Evolutionary conservation across 1,284 basidiomycete genomes (phyloP).

Genomic region (Heterobasidion parviporum): DNA sequence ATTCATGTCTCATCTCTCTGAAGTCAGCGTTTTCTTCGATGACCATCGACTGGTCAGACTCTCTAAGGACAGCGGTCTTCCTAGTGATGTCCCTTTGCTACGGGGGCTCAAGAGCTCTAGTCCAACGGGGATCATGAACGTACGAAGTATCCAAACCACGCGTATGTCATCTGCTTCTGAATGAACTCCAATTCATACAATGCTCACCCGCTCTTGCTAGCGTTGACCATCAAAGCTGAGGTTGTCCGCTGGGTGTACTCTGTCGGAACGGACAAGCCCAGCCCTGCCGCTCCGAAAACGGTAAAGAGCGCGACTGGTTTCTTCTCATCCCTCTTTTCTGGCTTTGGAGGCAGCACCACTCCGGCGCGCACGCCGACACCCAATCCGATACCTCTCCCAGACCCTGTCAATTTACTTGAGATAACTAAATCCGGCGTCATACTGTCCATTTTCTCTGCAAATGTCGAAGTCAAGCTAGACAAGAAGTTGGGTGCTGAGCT

Average conservation of each 20-base stretch:
- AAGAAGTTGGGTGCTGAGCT: slow-evolving; percentile 74
- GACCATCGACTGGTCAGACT: slow-evolving; percentile 71
- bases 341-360: slow-evolving; percentile 39
- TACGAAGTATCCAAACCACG: slow-evolving; percentile 56
- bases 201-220: slow-evolving; percentile 21
- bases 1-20: slow-evolving; percentile 81
- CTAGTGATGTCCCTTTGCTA: slow-evolving; percentile 51
- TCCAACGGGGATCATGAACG: slow-evolving; percentile 53
- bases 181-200: neutral
- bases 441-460: slow-evolving; percentile 79
- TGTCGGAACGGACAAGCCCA: slow-evolving; percentile 58
- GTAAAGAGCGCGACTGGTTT: slow-evolving; percentile 41
- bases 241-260: slow-evolving; percentile 79
- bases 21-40: slow-evolving; percentile 77
- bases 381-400: slow-evolving; percentile 25
- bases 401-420: slow-evolving; percentile 46
- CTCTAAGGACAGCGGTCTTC: slow-evolving; percentile 58
- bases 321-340: slow-evolving; percentile 73
- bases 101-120: slow-evolving; percentile 41
- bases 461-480: slow-evolving; percentile 69
- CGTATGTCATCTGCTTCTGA: slow-evolving; percentile 32
- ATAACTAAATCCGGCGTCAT: slow-evolving; percentile 60
- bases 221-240: slow-evolving; percentile 75
- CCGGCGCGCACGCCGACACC: slow-evolving; percentile 33
- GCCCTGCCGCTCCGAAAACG: slow-evolving; percentile 25